A percentile compares a stretch with the other conserved stretches of the same genome.
phyloP scores from a whole-genome alignment of 2,329 filamentous ascomycete species.

The Leptographium flavum region DNA sequence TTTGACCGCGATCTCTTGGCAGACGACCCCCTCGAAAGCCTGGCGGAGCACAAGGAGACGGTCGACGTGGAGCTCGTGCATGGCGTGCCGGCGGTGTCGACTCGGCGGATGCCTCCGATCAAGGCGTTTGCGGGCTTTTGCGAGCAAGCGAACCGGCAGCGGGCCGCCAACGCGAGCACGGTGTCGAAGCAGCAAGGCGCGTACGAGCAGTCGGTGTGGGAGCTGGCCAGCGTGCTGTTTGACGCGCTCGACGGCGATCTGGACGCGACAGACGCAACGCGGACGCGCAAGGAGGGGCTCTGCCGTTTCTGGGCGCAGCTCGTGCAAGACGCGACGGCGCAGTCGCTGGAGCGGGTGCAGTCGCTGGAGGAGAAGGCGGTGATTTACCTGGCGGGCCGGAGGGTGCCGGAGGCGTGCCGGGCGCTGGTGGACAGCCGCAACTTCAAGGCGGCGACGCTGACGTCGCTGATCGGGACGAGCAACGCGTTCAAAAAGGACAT shows the following conservation, averaged over 20 bases:
- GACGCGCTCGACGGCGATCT: constrained; percentile 43
- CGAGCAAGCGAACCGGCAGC: constrained; percentile 18
- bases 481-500: constrained; percentile 59
- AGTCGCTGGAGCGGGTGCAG: constrained; percentile 40
- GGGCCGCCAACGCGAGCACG: constrained; percentile 20
- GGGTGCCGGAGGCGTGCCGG: constrained; percentile 70
- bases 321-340: constrained; percentile 40
- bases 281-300: constrained; percentile 47
- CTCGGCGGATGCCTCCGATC: constrained; percentile 32
- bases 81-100: constrained; percentile 44
- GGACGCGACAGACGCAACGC: constrained; percentile 23
- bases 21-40: constrained; percentile 8
- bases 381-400: constrained; percentile 62
- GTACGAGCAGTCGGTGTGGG: constrained; percentile 70
- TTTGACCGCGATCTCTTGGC: too few species aligned
- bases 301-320: constrained; percentile 51
- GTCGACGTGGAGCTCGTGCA: constrained; percentile 39
- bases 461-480: constrained; percentile 63
- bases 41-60: constrained; percentile 33
- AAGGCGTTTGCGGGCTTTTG: constrained; percentile 27
- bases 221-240: constrained; percentile 75
- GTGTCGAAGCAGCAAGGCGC: constrained; percentile 18
- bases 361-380: constrained; percentile 74
- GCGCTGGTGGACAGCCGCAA: constrained; percentile 62
- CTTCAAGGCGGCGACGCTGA: constrained; percentile 26